Percentiles rank a stretch among this genome's conserved stretches.
Conservation (phyloP, 306 rosid species). For the Glycine latifolia region DNA sequence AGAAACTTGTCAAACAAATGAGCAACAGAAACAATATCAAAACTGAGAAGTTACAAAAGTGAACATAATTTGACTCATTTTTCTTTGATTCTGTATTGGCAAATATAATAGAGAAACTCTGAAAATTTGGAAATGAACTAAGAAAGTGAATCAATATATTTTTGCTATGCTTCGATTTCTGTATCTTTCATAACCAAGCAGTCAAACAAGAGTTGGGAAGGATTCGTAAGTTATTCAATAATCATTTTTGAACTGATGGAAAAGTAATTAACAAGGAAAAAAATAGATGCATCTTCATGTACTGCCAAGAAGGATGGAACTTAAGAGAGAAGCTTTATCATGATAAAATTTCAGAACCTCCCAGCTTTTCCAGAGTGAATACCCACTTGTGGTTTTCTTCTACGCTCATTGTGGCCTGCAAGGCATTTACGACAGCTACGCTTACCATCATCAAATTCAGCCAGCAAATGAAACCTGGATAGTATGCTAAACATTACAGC, state of each 20-base stretch:
- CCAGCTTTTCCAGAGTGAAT: conserved; percentile 59
- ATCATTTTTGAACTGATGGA: conserved; percentile 21
- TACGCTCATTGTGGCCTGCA: conserved; percentile 88
- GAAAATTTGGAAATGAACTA: conserved; percentile 21
- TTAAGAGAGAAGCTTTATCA: conserved; percentile 7
- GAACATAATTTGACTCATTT: neutral
- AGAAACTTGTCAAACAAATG: neutral
- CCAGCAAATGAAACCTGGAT: conserved; percentile 87
- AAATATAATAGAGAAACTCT: neutral
- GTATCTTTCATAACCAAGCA: conserved; percentile 12
- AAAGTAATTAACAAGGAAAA: neutral
- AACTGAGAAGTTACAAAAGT: conserved; percentile 6
- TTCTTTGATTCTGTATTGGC: neutral
- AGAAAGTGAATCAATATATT: neutral
- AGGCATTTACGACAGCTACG: conserved; percentile 95
- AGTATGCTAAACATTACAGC: conserved; percentile 51
- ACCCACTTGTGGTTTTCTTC: conserved; percentile 81
- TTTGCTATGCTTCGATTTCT: conserved; percentile 20
- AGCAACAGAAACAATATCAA: conserved; percentile 16
- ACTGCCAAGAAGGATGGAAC: neutral
- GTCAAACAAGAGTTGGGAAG: conserved; percentile 11
- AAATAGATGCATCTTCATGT: neutral
- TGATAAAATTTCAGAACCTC: conserved; percentile 42
- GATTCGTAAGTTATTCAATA: neutral
- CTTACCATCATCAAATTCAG: conserved; percentile 91